Base-by-base conservation (phyloP, 768 basidiomycete species). In the Termitomyces sp. region DNA sequence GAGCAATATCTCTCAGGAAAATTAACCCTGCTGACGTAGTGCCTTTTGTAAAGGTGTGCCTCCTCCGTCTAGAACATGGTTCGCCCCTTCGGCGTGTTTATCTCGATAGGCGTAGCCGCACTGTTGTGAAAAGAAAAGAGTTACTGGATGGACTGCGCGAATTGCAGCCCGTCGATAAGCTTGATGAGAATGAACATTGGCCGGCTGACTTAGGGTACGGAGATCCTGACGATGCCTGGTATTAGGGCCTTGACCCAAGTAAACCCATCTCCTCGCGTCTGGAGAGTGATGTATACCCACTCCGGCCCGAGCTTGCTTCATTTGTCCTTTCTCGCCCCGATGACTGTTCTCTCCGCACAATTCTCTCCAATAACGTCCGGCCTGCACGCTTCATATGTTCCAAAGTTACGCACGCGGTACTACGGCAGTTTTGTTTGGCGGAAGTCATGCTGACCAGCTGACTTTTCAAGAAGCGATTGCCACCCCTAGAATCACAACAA, bases 71-170 rank as follows among this genome's bases (percentile, higher is more conserved):
- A 27, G 38, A 54, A 5, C 54, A 61, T 31, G 60, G 59, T 10
- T 51, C 56, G 10, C 61, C 67, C 9, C 50, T 70, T 18, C 47
- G 32, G 18, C 47, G 58, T 29, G 31, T 76, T 1, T 64, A 60
- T 20, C 64, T 80, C 5, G 75, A 78, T 53, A 66, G 70, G 36
- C 65, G 72, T 16, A 73, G 72, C 44, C 66, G 77, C 53, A 65
- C 59, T 4, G 65, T 70, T 15, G 61, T 78, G 5, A 66, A 65
- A 32, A 45, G 52, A 18, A 72, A 70, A 49, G 61, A 66, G 12
- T 56, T 63, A 2, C 59, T 73, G n/a, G 65, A 68, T 10, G 60
- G 54, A 57, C 52, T 76, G 15, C 56, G 64, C 52, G 64, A 67
- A 32, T 53, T 61, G n/a, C 53, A 73, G 41, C 50, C 63, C 16